phyloP scores from a whole-genome alignment of 768 basidiomycete genomes.

The Pulveroboletus ravenelii region DNA sequence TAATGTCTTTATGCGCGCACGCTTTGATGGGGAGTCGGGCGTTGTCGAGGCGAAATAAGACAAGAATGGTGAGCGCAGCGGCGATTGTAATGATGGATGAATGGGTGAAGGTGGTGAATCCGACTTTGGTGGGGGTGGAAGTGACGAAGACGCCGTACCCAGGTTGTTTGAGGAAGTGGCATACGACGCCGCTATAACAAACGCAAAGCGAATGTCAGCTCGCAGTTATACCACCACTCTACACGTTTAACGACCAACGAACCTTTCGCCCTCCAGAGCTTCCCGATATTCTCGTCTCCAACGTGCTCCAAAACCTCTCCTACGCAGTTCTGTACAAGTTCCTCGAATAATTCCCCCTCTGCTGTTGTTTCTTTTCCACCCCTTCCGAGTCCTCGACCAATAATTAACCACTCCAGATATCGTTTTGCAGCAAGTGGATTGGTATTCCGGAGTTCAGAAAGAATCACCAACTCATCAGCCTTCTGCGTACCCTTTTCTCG shows the following conservation, averaged over 20 bases:
- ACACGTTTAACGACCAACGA: constrained; percentile 1
- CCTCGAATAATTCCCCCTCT: constrained; percentile 49
- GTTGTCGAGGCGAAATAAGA: constrained; percentile 81
- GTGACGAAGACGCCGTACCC: background rate
- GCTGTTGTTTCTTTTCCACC: constrained; percentile 20
- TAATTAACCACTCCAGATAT: constrained; percentile 78
- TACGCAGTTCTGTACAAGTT: constrained; percentile 54
- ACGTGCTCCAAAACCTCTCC: constrained; percentile 47
- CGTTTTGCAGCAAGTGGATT: constrained; percentile 48
- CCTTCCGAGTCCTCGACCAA: constrained; percentile 47
- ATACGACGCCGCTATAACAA: constrained; percentile 47
- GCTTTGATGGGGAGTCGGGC: constrained; percentile 72
- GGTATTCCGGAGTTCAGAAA: constrained; percentile 25
- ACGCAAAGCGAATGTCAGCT: background rate
- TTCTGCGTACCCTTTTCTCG: constrained; percentile 18
- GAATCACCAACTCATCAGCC: constrained; percentile 24
- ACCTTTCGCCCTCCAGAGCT: constrained; percentile 74
- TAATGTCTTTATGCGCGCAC: constrained; percentile 65
- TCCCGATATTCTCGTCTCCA: constrained; percentile 47
- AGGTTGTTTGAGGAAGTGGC: constrained; percentile 30
- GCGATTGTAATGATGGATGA: constrained; percentile 1
- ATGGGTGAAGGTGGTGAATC: background rate
- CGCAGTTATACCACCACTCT: background rate
- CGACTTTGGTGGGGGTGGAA: constrained; percentile 9
- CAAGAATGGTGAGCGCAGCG: constrained; percentile 32